These are phyloP conservation scores for Cyathus striatus DNA, from an alignment of 768 basidiomycete species.

Conservation along the genomic window DNA sequence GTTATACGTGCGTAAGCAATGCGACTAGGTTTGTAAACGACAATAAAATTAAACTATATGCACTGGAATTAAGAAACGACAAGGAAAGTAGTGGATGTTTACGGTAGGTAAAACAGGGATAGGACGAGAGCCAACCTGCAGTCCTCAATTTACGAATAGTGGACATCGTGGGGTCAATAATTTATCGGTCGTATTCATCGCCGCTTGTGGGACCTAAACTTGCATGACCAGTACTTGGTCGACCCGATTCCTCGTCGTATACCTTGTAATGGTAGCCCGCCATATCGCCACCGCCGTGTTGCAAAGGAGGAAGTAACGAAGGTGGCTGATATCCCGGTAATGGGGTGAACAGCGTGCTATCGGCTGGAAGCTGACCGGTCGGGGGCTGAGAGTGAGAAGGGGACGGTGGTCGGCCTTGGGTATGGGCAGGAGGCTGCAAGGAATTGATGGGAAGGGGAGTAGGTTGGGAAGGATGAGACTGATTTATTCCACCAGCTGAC, in stretches of 20 bases:
- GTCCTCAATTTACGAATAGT: neutral
- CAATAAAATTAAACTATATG: no score
- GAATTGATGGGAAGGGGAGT: slow-evolving; percentile 6
- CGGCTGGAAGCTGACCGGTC: slow-evolving; percentile 51
- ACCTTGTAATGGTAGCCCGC: slow-evolving; percentile 27
- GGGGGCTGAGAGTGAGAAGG: slow-evolving; percentile 20
- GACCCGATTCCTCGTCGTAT: slow-evolving; percentile 33
- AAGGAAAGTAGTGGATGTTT: no score
- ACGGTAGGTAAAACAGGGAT: no score
- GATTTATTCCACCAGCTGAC: slow-evolving; percentile 21
- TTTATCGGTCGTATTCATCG: slow-evolving; percentile 21
- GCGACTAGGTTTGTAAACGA: no score
- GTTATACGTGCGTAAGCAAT: no score
- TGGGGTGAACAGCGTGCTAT: slow-evolving; percentile 71
- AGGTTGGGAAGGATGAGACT: slow-evolving; percentile 15
- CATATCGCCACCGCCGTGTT: slow-evolving; percentile 13
- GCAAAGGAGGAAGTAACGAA: slow-evolving; percentile 29
- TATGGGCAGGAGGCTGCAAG: slow-evolving; percentile 21
- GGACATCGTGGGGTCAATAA: slow-evolving; percentile 4
- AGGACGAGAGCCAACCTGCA: no score
- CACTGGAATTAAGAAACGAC: no score
- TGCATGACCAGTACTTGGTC: slow-evolving; percentile 37
- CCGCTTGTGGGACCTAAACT: slow-evolving; percentile 25
- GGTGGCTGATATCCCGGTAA: slow-evolving; percentile 51
- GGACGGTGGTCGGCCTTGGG: slow-evolving; percentile 15